Base-by-base conservation (phyloP, 2,329 filamentous ascomycete genomes). In the Penicillium oxalicum region DNA sequence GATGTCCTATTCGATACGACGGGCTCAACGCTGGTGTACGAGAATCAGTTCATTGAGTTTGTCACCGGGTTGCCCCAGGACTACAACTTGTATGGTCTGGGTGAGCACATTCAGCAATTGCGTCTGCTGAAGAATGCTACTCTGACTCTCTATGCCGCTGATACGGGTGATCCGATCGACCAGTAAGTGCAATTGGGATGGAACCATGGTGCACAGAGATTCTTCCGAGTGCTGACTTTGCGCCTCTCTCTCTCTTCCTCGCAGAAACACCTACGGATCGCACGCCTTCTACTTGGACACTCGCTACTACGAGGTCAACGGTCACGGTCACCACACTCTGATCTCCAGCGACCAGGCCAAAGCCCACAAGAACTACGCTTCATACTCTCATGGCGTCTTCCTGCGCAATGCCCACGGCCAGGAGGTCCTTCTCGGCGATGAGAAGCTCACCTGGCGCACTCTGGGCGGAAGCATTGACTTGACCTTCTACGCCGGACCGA, bases 271-370 rank as follows among this genome's bases (percentile, higher is more conserved):
- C 5, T 93, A 93, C 59, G 87, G 88, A 5, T 78, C 75, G 36
- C 88, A 93, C 57, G 84, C 88, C 0, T 82, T 91, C 61, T 93
- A 91, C 62, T 72, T 91, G 4, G 88, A 91, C 54, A 91, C 86
- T 1, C 77, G 86, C 49, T 91, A 90, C 68, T 88, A 83, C 58
- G 76, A 83, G 53, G 70, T 77, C 9, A 71, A 78, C 42, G 63
- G 70, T 1, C 71, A 73, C 4, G 76, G 77, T 4, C 67, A 71
- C 29, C 70, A 78, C 41, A 74, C 70, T 1, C 79, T 84, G 25
- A 72, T 79, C 11, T 77, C 77, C 41, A 70, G 67, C 25, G 73
- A 82, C 51, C 73, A 80, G 9, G 74, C 78, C 0, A 73, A 80
- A 54, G 68, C 69, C 5, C 72, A 74, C 4, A 73, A 73, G 11